Evolutionary conservation across 2,329 filamentous ascomycete genomes (phyloP), one percentile per base, ranked within the genome.

Genomic region (Beauveria bassiana): DNA sequence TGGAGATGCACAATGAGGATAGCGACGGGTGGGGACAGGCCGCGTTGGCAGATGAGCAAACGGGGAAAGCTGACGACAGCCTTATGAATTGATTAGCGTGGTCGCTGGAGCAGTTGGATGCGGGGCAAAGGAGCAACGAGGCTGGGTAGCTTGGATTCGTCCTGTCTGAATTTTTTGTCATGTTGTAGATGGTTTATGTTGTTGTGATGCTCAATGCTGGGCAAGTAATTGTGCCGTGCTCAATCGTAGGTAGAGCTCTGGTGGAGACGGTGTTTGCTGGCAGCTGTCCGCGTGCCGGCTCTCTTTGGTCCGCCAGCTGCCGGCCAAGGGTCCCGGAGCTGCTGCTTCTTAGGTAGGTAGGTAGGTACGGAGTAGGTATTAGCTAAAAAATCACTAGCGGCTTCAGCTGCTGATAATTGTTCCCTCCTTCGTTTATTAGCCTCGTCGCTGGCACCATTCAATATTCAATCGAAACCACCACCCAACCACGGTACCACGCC

Each of bases 11-110:
- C 34, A 45, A 16, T 34, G 14, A 42, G 22, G 8, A 18, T 18
- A 12, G 18, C 18, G 12, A 38, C 12, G 34, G 49, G 57, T 60
- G 57, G 57, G 4, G 49, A 51, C 31, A 53, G 57, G 57, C 57
- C 57, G 57, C 57, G 57, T 60, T 46, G 49, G 24, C 57, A 38
- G 26, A 57, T 5, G 34, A 38, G 34, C 14, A 43, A 20, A 20
- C 26, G 38, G 38, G 26, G 40, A 40, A 40, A 53, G 59, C 59
- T 61, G 59, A 61, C 59, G 59, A 61, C 59, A 56, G 59, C 59
- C 59, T 61, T 61, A 53, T 53, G 40, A 40, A 38, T 6, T 16
- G 2, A 38, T 20, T 59, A 53, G 57, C 49, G 47, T 46, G 57
- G 28, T 28, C 22, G 24, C 51, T 46, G 57, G 45, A 40, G 57